Base-by-base conservation (phyloP, 2,329 filamentous ascomycete species). In the Xylariaceae sp. region DNA sequence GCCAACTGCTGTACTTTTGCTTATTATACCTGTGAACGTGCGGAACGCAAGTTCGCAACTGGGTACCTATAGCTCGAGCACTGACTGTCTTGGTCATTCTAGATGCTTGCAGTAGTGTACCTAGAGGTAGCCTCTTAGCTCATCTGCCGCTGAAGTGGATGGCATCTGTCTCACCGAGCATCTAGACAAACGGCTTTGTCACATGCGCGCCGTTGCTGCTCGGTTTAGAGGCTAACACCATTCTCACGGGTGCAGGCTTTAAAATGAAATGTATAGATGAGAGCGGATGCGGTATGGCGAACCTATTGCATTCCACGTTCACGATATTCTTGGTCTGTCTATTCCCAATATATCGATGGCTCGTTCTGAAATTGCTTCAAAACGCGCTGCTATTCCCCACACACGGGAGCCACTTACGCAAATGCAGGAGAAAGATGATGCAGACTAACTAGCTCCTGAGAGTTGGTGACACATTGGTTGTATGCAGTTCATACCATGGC, bases 31-130 rank as follows among this genome's bases (percentile, higher is more conserved):
- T 43, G 23, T n/a, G n/a, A 9, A 46, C 24, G 54, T 48, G 52
- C 43, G 29, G 49, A 57, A 53, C 49, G 49, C 54, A 53, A n/a
- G n/a, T n/a, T 53, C 49, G 17, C 36, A 37, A 47, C 28, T n/a
- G 5, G 43, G 50, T 16, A 39, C 29, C 33, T 19, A 16, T 46
- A 24, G 26, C 40, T 24, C 6, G 48, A 48, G 34, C 46, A 36
- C 21, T n/a, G 49, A 43, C 54, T 23, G 29, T 5, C 52, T 17
- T 26, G 46, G 24, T 39, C 34, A 23, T 37, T 44, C 24, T 45
- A 28, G 34, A 24, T 24, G 52, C 29, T 33, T 41, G 21, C 26
- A 28, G 40, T 46, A 26, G 16, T 19, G 17, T 39, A n/a, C n/a
- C n/a, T n/a, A n/a, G n/a, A n/a, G n/a, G n/a, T n/a, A n/a, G n/a